A percentile compares a stretch with the other conserved stretches of the same genome.
phyloP scores from a whole-genome alignment of 2,329 filamentous ascomycete genomes.

The Cercospora canescens region DNA sequence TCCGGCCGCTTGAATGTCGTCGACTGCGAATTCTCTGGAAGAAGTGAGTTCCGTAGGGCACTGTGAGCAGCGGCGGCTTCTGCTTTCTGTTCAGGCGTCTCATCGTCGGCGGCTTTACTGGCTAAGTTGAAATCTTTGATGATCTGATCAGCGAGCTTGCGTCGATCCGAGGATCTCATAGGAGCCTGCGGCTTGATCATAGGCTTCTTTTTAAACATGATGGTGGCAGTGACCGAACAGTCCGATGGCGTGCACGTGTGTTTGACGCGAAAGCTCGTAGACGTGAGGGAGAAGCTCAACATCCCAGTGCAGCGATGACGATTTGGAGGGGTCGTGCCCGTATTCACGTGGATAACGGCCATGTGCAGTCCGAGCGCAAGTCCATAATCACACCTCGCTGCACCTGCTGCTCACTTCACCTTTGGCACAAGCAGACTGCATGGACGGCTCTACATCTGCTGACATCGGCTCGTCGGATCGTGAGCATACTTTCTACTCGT shows the following conservation, averaged over 20 bases:
- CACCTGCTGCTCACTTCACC: not conserved
- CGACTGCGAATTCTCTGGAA: conserved; percentile 63
- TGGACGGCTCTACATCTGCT: not conserved
- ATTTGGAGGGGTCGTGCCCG: not conserved
- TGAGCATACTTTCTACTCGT: not conserved
- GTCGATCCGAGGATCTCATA: conserved; percentile 65
- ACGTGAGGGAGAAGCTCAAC: not conserved
- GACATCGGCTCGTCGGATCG: not conserved
- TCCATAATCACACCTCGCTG: not conserved
- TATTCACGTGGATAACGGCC: not conserved
- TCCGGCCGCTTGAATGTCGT: conserved; percentile 67
- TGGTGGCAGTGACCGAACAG: conserved; percentile 9
- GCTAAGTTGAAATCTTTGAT: conserved; percentile 54
- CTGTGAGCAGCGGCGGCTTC: conserved; percentile 48
- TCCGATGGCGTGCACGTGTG: not conserved
- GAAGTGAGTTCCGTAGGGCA: conserved; percentile 57
- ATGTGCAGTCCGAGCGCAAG: not conserved
- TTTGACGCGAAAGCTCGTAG: not conserved
- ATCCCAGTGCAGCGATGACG: not conserved
- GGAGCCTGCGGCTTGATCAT: conserved; percentile 66
- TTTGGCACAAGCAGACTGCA: not conserved
- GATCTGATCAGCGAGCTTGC: conserved; percentile 67
- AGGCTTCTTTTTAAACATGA: conserved; percentile 43
- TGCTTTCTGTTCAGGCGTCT: conserved; percentile 45
- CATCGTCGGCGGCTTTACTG: conserved; percentile 27